Base-by-base conservation (phyloP, 257 asterid genomes). In the Nicotiana otophora region DNA sequence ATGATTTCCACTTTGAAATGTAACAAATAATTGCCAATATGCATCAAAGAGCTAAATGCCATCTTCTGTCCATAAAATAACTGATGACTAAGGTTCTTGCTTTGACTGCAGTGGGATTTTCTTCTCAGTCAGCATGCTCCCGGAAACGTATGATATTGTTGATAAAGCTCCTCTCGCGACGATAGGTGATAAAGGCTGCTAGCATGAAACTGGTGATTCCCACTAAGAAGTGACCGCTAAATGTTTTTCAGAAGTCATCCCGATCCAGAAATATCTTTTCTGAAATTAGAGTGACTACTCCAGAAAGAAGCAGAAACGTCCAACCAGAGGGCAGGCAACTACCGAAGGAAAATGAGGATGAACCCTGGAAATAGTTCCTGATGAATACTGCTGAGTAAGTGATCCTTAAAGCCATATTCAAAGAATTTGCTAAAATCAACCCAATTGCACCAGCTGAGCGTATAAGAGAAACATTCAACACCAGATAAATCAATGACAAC, bases 341-440 rank as follows among this genome's bases (percentile, higher is more conserved):
- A 67, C 82, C 83, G 66, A 96, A 96, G 84, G 99, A 91, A 89
- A 96, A 94, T 15, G 90, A 87, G 31, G 89, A 88, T 9, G 97
- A 86, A 46, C 86, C 98, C 97, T 96, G 93, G 89, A 96, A 94
- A 88, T 90, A 93, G 64, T 88, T 87, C 82, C 88, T 88, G 90
- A 96, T 94, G 92, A 93, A 96, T 66, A 88, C 76, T 58, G 93
- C 95, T 8, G 98, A 96, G 85, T 93, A 96, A 55, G 87, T 54
- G 66, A 96, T 93, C 90, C 98, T 91, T 84, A 92, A 86, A 87
- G 90, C 84, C 98, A 94, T 96, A 91, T 94, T 96, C 97, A 93
- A 86, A 78, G 95, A 90, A 89, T 96, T 96, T 15, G 99, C 99
- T 67, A 91, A 54, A 86, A 94, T 94, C 82, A 96, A 86, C 81